Base-by-base conservation (phyloP, 2,329 filamentous ascomycete species). In the Xylariaceae sp. region DNA sequence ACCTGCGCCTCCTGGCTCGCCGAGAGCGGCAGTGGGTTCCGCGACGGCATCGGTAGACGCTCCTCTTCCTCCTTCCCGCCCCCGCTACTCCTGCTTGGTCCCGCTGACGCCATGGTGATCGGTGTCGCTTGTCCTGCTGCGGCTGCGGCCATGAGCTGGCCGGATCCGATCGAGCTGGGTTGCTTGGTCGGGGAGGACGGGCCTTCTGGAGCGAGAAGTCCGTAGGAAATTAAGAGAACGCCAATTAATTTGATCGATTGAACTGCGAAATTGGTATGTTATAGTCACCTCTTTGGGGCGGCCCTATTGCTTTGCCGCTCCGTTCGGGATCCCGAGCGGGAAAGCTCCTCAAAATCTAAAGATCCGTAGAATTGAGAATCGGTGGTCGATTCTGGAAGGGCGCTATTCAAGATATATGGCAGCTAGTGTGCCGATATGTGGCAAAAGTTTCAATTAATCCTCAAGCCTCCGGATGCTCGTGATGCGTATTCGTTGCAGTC, bases 21-120 rank as follows among this genome's bases (percentile, higher is more conserved):
- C 37, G 69, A 70, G 8, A 96, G 79, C 26, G 92, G 92, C 41
- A 95, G 76, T 15, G 92, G 92, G 67, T 92, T 94, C 62, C 83
- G 81, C 41, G 83, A 85, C 19, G 84, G 84, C 66, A 84, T 74
- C 19, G 71, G 64, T 34, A 72, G 61, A 26, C 62, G 61, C 43
- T 61, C 59, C 3, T 65, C 58, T n/a, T 59, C 57, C 22, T 53
- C 47, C 36, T 32, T 48, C 13, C 15, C 29, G 18, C 30, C 51
- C 12, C 26, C 44, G 21, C 51, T 30, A 9, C 55, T 30, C 1
- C 40, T 8, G 15, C 37, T 67, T 67, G 48, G 69, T 64, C 53
- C 52, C 21, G 15, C n/a, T 61, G 70, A 62, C 58, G 71, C 71
- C 73, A 75, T 62, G 39, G 43, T 74, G 54, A 69, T 65, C 65